Conservation (phyloP, 2,329 filamentous ascomycete species). For the Cytospora piceae region DNA sequence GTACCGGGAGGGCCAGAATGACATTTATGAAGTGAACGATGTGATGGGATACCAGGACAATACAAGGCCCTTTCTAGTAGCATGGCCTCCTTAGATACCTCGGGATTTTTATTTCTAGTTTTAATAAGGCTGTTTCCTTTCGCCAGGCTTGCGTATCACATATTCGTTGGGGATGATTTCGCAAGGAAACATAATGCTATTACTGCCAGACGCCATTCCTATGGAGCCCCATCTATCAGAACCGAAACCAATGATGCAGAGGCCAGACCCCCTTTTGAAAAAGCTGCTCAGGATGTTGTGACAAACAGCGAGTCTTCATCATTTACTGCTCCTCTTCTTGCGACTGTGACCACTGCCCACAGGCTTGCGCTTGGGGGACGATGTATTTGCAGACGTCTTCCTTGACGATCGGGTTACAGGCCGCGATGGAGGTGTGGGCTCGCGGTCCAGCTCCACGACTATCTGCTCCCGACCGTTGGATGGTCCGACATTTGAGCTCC, state of each 20-base stretch:
- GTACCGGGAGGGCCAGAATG: not conserved
- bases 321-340: constrained; percentile 33
- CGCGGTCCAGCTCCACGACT: constrained; percentile 43
- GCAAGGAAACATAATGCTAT: constrained; percentile 12
- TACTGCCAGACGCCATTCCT: constrained; percentile 15
- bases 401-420: constrained; percentile 38
- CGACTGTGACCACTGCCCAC: constrained; percentile 36
- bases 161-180: not conserved
- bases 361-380: constrained; percentile 45
- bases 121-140: constrained; percentile 2
- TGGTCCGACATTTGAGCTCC: constrained; percentile 22
- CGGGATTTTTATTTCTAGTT: not conserved
- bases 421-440: constrained; percentile 32
- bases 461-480: constrained; percentile 43
- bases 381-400: constrained; percentile 41
- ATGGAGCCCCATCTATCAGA: constrained; percentile 13
- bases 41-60: constrained; percentile 9
- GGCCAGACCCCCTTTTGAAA: not conserved
- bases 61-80: not conserved
- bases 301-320: constrained; percentile 9
- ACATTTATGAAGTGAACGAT: constrained; percentile 19
- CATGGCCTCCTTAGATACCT: constrained; percentile 24
- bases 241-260: constrained; percentile 12
- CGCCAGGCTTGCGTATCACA: not conserved
- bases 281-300: constrained; percentile 20